Evolutionary conservation across 257 asterid species (phyloP).

Genomic region (Primulina huaijiensis): DNA sequence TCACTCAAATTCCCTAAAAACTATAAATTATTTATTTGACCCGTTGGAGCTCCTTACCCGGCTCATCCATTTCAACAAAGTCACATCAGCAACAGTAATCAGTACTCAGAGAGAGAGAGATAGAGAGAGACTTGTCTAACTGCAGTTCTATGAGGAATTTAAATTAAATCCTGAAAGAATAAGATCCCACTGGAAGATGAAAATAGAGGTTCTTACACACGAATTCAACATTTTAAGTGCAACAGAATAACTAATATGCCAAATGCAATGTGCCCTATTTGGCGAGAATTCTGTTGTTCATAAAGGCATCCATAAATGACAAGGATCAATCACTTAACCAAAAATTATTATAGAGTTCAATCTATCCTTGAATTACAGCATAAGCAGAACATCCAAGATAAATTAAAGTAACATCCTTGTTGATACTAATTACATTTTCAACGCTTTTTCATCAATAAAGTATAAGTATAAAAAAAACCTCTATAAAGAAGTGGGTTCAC

Average conservation of each 20-base stretch:
- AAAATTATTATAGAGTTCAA: neutral
- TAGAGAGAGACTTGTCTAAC: too few species aligned
- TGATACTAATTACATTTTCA: neutral
- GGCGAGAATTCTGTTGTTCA: slow-evolving; percentile 1
- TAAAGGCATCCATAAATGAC: neutral
- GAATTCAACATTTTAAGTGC: slow-evolving; percentile 1
- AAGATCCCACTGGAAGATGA: neutral
- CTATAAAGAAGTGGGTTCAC: neutral
- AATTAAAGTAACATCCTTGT: neutral
- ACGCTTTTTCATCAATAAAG: neutral
- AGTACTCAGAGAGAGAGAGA: too few species aligned
- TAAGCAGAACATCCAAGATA: neutral
- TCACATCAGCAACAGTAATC: too few species aligned
- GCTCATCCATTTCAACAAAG: too few species aligned
- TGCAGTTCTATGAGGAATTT: slow-evolving; percentile 6
- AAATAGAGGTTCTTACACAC: neutral
- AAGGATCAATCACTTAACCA: neutral
- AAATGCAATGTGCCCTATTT: neutral
- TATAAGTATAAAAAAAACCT: neutral
- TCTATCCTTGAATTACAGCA: neutral
- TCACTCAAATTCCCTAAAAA: too few species aligned
- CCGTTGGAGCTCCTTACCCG: too few species aligned
- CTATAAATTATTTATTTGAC: too few species aligned
- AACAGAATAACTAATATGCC: neutral
- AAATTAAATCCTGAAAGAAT: neutral